phyloP scores from a whole-genome alignment of 441 rosid genomes.

The Corymbia calophylla region DNA sequence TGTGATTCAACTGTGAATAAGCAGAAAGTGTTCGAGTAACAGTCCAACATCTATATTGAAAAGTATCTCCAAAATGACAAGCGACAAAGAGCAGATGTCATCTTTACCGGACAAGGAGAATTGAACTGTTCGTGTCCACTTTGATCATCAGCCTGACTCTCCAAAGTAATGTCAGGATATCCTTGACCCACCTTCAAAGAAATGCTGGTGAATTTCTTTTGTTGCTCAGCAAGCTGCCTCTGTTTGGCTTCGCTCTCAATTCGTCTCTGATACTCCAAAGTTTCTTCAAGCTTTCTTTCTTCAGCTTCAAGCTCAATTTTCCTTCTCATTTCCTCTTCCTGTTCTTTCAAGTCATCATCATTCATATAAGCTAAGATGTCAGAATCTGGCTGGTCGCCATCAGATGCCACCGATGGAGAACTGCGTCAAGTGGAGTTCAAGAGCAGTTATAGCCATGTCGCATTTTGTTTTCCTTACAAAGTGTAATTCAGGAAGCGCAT shows the following conservation, averaged over 20 bases:
- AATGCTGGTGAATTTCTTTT: conserved; percentile 38
- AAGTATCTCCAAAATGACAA: neutral
- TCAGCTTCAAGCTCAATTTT: conserved; percentile 80
- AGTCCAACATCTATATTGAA: neutral
- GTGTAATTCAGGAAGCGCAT: neutral
- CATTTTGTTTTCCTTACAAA: neutral
- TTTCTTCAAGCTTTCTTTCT: conserved; percentile 85
- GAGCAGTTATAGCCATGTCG: neutral
- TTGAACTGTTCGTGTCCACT: conserved; percentile 15
- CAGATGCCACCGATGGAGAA: conserved; percentile 45
- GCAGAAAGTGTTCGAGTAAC: neutral
- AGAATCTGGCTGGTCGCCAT: conserved; percentile 39
- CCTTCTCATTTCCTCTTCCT: conserved; percentile 69
- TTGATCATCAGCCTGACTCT: conserved; percentile 19
- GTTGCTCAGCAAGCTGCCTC: conserved; percentile 82
- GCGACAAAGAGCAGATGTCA: neutral
- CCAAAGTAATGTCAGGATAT: conserved; percentile 20
- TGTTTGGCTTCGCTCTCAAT: conserved; percentile 90
- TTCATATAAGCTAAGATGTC: conserved; percentile 25
- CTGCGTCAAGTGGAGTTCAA: conserved; percentile 35
- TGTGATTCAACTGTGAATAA: neutral
- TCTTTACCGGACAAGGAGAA: neutral
- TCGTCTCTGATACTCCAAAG: conserved; percentile 78
- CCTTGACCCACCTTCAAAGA: conserved; percentile 24
- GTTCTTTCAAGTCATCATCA: conserved; percentile 45